Evolutionary conservation across 768 basidiomycete species (phyloP).

Genomic region (Rubroboletus pulcherrimus): DNA sequence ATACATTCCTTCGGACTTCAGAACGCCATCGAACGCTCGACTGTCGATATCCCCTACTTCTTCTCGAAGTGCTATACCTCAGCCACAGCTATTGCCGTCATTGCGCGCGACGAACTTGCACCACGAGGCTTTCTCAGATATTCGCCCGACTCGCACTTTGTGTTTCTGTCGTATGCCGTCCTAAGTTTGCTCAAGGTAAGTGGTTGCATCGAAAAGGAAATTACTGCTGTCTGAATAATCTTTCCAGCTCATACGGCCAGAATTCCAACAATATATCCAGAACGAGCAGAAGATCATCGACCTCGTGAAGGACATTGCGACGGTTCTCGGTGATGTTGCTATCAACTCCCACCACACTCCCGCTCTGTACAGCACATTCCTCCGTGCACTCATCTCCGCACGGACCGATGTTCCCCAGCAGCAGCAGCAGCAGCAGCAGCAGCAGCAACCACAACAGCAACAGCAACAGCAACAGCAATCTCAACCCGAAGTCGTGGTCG

Average conservation of each 20-base stretch:
- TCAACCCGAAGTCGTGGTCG: conserved; percentile 20
- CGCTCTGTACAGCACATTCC: conserved; percentile 80
- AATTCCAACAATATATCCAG: conserved; percentile 73
- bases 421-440: conserved; percentile 19
- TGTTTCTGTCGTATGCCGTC: conserved; percentile 90
- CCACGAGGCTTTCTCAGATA: conserved; percentile 76
- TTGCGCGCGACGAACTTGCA: conserved; percentile 77
- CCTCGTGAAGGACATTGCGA: conserved; percentile 77
- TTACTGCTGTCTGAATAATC: conserved; percentile 10
- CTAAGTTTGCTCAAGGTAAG: conserved; percentile 86
- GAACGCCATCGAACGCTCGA: conserved; percentile 80
- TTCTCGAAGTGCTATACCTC: conserved; percentile 74
- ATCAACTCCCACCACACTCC: conserved; percentile 84
- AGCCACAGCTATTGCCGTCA: conserved; percentile 63
- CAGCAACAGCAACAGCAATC: conserved; percentile 17
- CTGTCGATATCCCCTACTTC: conserved; percentile 77
- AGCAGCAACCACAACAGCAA: conserved; percentile 15
- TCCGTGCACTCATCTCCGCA: conserved; percentile 71
- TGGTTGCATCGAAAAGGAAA: not conserved
- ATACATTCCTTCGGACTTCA: conserved; percentile 96
- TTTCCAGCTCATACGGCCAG: conserved; percentile 71
- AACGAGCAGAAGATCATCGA: conserved; percentile 67
- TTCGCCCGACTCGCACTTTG: conserved; percentile 87
- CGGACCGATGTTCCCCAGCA: conserved; percentile 31
- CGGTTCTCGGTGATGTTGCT: conserved; percentile 72